phyloP scores from a whole-genome alignment of 73 alveolate genomes.

The Stentor coeruleus region DNA sequence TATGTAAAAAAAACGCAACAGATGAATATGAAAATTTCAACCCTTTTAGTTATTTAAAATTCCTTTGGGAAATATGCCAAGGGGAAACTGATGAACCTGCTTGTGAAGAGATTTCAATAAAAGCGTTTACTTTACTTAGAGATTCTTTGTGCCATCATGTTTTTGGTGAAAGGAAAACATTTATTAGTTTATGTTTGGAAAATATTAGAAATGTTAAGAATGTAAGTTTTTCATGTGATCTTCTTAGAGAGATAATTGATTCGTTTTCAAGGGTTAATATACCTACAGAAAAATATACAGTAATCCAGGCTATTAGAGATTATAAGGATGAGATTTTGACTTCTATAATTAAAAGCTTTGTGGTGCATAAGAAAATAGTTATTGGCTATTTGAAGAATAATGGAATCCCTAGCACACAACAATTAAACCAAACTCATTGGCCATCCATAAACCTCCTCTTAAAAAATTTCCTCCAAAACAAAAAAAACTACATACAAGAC shows the following conservation, averaged over 20 bases:
- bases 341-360: too few species aligned
- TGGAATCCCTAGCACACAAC: neutral
- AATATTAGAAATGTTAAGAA: too few species aligned
- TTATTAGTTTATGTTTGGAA: too few species aligned
- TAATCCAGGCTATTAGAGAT: neutral
- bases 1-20: too few species aligned
- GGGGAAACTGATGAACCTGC: neutral
- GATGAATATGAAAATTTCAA: neutral
- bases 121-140: neutral
- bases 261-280: too few species aligned
- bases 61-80: neutral
- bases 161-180: too few species aligned
- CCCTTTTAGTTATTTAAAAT: neutral
- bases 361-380: neutral
- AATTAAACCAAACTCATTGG: neutral
- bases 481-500: neutral
- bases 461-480: neutral
- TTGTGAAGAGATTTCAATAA: neutral
- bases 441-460: neutral
- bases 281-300: neutral
- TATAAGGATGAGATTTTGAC: too few species aligned
- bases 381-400: too few species aligned
- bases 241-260: too few species aligned
- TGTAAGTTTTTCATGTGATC: too few species aligned
- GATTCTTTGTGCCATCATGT: too few species aligned